These are phyloP conservation scores for Trypanosoma lewisi DNA, from an alignment of 208 protist species.

Conservation along the genomic window DNA sequence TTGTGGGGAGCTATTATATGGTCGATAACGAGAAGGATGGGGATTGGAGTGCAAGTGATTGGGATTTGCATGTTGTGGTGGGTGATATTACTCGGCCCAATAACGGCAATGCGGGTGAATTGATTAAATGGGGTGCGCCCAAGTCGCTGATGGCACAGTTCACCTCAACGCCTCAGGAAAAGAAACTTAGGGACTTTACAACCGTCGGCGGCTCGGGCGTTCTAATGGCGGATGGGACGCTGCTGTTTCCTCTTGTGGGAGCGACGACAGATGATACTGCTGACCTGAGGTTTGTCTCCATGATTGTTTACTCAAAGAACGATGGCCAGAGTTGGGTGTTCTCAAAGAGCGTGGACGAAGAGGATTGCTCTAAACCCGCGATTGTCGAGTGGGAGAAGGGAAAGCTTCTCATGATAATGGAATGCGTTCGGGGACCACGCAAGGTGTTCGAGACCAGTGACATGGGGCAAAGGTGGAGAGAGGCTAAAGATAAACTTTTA, in stretches of 20 bases:
- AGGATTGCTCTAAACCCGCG: background rate
- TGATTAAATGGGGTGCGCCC: background rate
- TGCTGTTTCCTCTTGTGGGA: background rate
- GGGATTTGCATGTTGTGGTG: background rate
- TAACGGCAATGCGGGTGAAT: background rate
- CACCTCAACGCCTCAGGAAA: background rate
- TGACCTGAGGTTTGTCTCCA: background rate
- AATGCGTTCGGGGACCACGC: background rate
- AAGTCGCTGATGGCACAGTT: background rate
- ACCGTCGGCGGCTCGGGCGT: background rate
- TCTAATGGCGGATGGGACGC: background rate
- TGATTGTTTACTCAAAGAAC: slow-evolving; percentile 3
- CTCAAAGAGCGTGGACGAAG: background rate
- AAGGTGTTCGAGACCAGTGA: slow-evolving; percentile 13
- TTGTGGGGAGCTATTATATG: background rate
- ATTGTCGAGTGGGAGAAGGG: slow-evolving; percentile 7
- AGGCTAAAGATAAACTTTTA: background rate
- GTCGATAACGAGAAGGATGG: background rate
- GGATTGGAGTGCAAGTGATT: background rate
- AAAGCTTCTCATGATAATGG: background rate
- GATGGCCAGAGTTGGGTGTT: slow-evolving; percentile 1
- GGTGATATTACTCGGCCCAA: background rate
- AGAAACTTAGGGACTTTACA: background rate
- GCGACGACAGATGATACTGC: background rate
- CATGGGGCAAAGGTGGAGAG: slow-evolving; percentile 14